phyloP scores from a whole-genome alignment of 805 yeast genomes.

The Metschnikowia similis region DNA sequence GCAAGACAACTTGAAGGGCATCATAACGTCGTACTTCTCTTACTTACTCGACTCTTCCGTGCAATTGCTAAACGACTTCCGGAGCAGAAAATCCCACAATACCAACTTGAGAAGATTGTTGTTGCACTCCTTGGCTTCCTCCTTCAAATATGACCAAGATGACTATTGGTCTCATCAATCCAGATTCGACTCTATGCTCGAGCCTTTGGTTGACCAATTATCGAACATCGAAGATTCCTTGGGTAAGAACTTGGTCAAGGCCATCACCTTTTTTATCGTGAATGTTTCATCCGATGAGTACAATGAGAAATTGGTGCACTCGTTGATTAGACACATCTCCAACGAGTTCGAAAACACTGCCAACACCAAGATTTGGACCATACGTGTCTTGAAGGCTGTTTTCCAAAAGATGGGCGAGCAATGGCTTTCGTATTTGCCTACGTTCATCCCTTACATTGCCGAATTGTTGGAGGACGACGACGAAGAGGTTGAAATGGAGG shows the following conservation, averaged over 20 bases:
- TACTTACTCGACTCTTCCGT: constrained; percentile 76
- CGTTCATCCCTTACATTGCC: constrained; percentile 91
- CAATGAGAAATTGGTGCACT: constrained; percentile 57
- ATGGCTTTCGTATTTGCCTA: constrained; percentile 89
- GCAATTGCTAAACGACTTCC: constrained; percentile 48
- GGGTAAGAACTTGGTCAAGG: constrained; percentile 77
- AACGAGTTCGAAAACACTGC: constrained; percentile 46
- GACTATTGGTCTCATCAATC: constrained; percentile 92
- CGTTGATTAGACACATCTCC: constrained; percentile 33
- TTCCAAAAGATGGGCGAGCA: constrained; percentile 92
- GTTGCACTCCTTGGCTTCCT: constrained; percentile 66
- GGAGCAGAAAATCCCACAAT: constrained; percentile 36
- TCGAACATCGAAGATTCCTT: constrained; percentile 63
- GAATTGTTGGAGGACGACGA: constrained; percentile 95
- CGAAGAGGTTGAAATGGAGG: constrained; percentile 88
- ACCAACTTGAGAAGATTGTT: constrained; percentile 67
- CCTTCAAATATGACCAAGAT: constrained; percentile 85
- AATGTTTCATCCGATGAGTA: constrained; percentile 66
- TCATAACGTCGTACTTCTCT: constrained; percentile 83
- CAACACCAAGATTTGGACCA: constrained; percentile 80
- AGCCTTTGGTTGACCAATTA: constrained; percentile 63
- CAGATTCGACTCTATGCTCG: constrained; percentile 70
- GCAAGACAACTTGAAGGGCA: constrained; percentile 79
- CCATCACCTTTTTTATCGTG: constrained; percentile 69
- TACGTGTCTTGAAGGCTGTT: constrained; percentile 70